Conservation (phyloP, 163 green algal genomes). For the Volvox carteri region DNA sequence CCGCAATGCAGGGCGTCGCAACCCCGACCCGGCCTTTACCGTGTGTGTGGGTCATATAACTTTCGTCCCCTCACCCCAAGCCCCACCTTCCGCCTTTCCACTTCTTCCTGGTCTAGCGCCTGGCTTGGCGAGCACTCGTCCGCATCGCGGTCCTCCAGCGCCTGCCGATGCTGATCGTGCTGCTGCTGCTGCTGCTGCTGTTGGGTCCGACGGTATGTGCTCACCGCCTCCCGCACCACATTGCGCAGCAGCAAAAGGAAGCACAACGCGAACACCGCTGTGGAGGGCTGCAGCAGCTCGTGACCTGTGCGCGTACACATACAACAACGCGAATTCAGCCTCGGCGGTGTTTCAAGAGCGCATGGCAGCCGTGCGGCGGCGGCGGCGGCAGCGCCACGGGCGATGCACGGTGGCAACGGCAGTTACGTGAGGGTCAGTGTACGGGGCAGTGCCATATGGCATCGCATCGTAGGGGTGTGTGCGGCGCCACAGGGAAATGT, state of each 20-base stretch:
- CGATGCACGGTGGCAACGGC: no score
- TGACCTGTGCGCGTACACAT: constrained; percentile 25
- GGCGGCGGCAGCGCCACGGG: no score
- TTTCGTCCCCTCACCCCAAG: no score
- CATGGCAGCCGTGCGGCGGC: background rate
- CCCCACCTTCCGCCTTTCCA: constrained; percentile 6
- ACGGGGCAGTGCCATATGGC: no score
- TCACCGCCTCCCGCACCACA: background rate
- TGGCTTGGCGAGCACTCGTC: background rate
- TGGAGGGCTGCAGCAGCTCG: constrained; percentile 54
- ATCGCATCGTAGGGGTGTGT: no score
- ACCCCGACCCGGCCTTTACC: no score
- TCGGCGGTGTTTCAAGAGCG: background rate
- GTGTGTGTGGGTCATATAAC: no score
- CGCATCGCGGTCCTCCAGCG: background rate
- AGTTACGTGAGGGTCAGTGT: no score
- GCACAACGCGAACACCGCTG: constrained; percentile 17
- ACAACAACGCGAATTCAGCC: background rate
- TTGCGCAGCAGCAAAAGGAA: constrained; percentile 50
- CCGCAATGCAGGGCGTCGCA: no score
- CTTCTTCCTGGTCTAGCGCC: background rate
- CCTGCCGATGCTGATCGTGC: background rate
- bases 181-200: constrained; percentile 8
- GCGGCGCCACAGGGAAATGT: no score
- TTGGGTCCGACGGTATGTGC: constrained; percentile 2